A percentile compares a stretch with the other conserved stretches of the same genome.
These are phyloP conservation scores for Alternaria solani DNA, from an alignment of 2,329 filamentous ascomycete species.

Conservation along the genomic window DNA sequence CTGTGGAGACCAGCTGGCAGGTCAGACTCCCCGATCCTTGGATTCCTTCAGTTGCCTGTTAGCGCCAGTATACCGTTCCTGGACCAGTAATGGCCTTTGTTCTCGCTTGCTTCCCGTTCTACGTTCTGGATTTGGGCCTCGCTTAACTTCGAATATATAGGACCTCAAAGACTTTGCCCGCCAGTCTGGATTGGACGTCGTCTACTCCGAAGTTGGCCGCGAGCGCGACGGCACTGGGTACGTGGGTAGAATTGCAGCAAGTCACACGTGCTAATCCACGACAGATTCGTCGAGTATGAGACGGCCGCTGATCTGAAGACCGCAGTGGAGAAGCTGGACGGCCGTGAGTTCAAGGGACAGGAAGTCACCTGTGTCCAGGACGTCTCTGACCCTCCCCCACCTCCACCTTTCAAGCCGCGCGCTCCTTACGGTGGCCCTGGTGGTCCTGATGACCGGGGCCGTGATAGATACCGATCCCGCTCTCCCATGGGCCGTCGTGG, in stretches of 20 bases:
- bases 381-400: slow-evolving; percentile 63
- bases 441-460: slow-evolving; percentile 69
- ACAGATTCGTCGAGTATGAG: slow-evolving; percentile 96
- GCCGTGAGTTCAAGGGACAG: slow-evolving; percentile 89
- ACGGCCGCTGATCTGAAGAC: slow-evolving; percentile 87
- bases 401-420: slow-evolving; percentile 48
- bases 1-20: slow-evolving; percentile 99
- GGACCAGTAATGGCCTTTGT: slow-evolving; percentile 50
- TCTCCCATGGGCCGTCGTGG: slow-evolving; percentile 70
- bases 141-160: slow-evolving; percentile 88
- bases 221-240: slow-evolving; percentile 93
- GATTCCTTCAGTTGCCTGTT: slow-evolving; percentile 53
- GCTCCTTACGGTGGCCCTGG: slow-evolving; percentile 45
- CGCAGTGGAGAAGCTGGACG: slow-evolving; percentile 94
- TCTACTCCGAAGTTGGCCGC: slow-evolving; percentile 95
- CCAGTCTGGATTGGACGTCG: slow-evolving; percentile 94
- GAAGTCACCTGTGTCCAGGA: slow-evolving; percentile 87
- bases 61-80: slow-evolving; percentile 50
- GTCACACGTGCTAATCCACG: slow-evolving; percentile 17
- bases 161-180: slow-evolving; percentile 99
- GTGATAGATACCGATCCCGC: slow-evolving; percentile 81
- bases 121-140: slow-evolving; percentile 54
- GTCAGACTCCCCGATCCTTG: slow-evolving; percentile 75
- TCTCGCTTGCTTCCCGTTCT: slow-evolving; percentile 42
- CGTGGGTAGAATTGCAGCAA: slow-evolving; percentile 49